Evolutionary conservation across 306 rosid genomes (phyloP).

Genomic region (Gleditsia sinensis): DNA sequence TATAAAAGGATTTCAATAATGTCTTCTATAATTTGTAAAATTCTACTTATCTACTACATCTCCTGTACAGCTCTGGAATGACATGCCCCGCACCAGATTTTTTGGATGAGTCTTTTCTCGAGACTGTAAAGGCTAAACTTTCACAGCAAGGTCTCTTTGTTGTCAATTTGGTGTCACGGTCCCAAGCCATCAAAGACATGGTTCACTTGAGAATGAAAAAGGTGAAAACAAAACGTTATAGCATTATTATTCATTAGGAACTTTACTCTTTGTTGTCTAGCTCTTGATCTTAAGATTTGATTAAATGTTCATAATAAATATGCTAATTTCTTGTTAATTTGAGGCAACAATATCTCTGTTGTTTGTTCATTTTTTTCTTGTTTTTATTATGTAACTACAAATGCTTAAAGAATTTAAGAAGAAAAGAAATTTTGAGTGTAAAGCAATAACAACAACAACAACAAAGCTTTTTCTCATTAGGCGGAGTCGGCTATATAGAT

Average conservation of each 20-base stretch:
- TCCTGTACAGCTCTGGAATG: slow-evolving; percentile 72
- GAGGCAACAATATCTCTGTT: neutral
- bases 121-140: slow-evolving; percentile 62
- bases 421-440: too few relatives aligned
- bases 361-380: neutral
- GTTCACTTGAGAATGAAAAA: slow-evolving; percentile 72
- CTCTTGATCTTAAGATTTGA: neutral
- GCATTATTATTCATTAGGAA: slow-evolving; percentile 18
- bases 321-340: neutral
- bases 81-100: slow-evolving; percentile 88
- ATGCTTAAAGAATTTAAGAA: too few relatives aligned
- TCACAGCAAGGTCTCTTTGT: slow-evolving; percentile 78
- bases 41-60: slow-evolving; percentile 19
- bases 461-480: too few relatives aligned
- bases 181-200: slow-evolving; percentile 66
- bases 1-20: slow-evolving; percentile 1
- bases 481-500: too few relatives aligned
- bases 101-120: slow-evolving; percentile 75
- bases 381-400: slow-evolving; percentile 6
- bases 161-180: slow-evolving; percentile 85
- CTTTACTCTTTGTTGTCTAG: neutral
- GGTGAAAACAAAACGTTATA: slow-evolving; percentile 52
- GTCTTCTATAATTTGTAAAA: slow-evolving; percentile 21
- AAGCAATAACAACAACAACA: too few relatives aligned
- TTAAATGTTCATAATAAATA: neutral